These are phyloP conservation scores for Dioscorea zingiberensis DNA, from an alignment of 106 monocot genomes.

Conservation along the genomic window DNA sequence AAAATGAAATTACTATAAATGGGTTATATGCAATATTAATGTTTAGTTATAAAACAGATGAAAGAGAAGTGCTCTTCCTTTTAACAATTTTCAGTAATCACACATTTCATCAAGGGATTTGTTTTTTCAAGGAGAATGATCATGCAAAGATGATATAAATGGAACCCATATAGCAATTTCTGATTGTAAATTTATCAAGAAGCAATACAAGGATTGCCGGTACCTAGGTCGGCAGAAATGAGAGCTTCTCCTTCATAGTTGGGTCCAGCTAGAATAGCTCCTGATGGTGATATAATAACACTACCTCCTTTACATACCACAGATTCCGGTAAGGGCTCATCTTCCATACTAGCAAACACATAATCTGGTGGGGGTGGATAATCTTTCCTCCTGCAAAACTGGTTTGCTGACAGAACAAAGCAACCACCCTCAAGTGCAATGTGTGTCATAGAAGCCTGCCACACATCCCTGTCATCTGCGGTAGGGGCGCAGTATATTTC, in stretches of 20 bases:
- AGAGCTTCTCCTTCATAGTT: conserved; percentile 88
- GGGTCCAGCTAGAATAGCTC: conserved; percentile 76
- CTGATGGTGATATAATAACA: conserved; percentile 87
- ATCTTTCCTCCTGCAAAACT: conserved; percentile 90
- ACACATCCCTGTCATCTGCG: conserved; percentile 71
- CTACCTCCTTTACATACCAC: conserved; percentile 92
- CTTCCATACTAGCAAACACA: conserved; percentile 45
- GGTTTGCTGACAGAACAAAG: conserved; percentile 79
- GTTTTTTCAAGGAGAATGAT: neutral
- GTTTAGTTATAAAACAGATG: too few relatives aligned
- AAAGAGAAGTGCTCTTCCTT: neutral
- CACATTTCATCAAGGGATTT: neutral
- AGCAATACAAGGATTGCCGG: neutral
- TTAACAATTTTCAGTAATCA: neutral
- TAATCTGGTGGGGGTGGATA: conserved; percentile 91
- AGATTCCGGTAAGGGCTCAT: conserved; percentile 68
- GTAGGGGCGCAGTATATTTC: conserved; percentile 96
- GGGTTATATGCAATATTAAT: too few relatives aligned
- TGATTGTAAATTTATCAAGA: neutral
- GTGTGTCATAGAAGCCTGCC: conserved; percentile 97
- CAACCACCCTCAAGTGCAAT: conserved; percentile 95
- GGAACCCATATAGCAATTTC: too few relatives aligned
- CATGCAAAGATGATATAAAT: neutral
- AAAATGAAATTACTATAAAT: too few relatives aligned
- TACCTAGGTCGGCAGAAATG: conserved; percentile 81